Evolutionary conservation across 2,329 filamentous ascomycete genomes (phyloP).

Genomic region (Plenodomus biglobosus): DNA sequence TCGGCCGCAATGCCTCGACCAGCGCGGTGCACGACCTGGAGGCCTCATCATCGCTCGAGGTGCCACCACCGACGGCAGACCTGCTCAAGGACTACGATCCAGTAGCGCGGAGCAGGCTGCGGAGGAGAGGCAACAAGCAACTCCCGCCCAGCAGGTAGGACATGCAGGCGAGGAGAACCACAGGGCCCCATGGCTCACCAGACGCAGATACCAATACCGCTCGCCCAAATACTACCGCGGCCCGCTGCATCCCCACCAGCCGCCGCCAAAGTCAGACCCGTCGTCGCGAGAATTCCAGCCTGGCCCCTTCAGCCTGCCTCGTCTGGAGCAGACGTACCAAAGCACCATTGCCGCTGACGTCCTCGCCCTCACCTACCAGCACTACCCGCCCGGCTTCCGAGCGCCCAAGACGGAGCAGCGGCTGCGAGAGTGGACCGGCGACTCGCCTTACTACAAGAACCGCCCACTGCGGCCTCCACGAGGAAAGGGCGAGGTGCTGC

Average conservation of each 20-base stretch:
- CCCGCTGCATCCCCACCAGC: constrained; percentile 88
- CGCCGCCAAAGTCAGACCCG: constrained; percentile 82
- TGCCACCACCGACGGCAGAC: constrained; percentile 44
- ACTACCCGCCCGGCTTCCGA: constrained; percentile 76
- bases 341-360: constrained; percentile 84
- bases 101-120: constrained; percentile 47
- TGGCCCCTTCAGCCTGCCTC: constrained; percentile 85
- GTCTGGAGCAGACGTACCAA: constrained; percentile 87
- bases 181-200: constrained; percentile 2
- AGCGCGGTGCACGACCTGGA: constrained; percentile 52
- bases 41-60: constrained; percentile 49
- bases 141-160: constrained; percentile 58
- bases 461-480: constrained; percentile 81
- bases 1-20: constrained; percentile 52
- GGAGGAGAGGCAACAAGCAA: constrained; percentile 46
- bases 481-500: constrained; percentile 70
- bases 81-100: constrained; percentile 53
- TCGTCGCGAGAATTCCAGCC: constrained; percentile 85
- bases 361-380: constrained; percentile 83
- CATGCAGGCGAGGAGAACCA: not conserved
- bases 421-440: constrained; percentile 82
- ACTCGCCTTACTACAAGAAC: constrained; percentile 93
- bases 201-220: constrained; percentile 83
- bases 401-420: constrained; percentile 61
- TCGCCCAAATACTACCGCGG: constrained; percentile 94